A percentile compares a stretch with the other conserved stretches of the same genome.
Evolutionary conservation across 495 filamentous ascomycete genomes (phyloP).

Genomic region (Penicillium salamii): DNA sequence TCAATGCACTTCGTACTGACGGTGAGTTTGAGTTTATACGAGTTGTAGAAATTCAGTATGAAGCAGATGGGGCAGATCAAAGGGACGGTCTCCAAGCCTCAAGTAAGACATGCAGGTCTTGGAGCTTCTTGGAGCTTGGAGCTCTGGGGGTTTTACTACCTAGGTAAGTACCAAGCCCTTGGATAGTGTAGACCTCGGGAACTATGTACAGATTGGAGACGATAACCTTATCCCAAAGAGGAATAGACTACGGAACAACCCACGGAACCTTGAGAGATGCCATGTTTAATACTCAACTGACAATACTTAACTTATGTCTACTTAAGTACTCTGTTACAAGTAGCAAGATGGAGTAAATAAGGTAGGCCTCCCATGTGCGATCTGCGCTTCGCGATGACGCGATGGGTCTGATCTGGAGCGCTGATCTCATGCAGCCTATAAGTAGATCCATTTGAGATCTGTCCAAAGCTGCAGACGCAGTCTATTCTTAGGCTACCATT

Average conservation of each 20-base stretch:
- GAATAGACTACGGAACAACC: background rate
- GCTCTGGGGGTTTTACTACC: too few relatives aligned
- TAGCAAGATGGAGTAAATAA: background rate
- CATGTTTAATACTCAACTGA: too few relatives aligned
- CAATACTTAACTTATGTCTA: background rate
- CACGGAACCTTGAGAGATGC: too few relatives aligned
- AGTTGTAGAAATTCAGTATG: too few relatives aligned
- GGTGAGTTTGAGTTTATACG: too few relatives aligned
- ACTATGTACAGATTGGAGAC: background rate
- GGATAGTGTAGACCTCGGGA: too few relatives aligned
- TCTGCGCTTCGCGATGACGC: conserved; percentile 2
- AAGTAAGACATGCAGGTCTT: too few relatives aligned
- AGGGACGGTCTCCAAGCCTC: too few relatives aligned
- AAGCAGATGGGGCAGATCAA: too few relatives aligned
- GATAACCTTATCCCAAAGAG: background rate
- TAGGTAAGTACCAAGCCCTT: too few relatives aligned
- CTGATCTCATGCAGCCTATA: background rate
- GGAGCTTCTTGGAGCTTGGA: too few relatives aligned
- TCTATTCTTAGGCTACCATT: background rate
- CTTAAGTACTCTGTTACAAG: background rate
- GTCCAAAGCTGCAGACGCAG: background rate
- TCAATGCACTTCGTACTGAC: too few relatives aligned
- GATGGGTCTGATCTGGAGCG: background rate
- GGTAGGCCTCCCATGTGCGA: background rate
- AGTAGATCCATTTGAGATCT: conserved; percentile 5